Evolutionary conservation across 441 rosid genomes (phyloP).

Genomic region (Adansonia madagascariensis): DNA sequence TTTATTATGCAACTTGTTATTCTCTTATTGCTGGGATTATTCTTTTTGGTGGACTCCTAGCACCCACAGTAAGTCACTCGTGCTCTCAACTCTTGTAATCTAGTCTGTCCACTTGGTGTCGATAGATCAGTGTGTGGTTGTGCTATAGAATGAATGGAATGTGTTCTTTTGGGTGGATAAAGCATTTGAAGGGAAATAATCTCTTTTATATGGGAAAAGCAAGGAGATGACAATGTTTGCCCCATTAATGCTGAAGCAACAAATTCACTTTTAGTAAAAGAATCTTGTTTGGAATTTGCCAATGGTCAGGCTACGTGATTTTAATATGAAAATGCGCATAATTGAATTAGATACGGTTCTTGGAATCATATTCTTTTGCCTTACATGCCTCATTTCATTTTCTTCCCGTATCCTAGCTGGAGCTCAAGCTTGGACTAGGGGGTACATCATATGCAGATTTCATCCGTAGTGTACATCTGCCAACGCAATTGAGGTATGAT

Average conservation of each 20-base stretch:
- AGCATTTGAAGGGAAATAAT: not conserved
- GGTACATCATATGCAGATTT: slow-evolving; percentile 94
- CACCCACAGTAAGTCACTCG: slow-evolving; percentile 73
- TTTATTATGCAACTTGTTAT: slow-evolving; percentile 83
- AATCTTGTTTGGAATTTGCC: not conserved
- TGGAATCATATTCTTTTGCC: not conserved
- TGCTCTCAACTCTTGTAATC: not conserved
- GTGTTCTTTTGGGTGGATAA: not conserved
- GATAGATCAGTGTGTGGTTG: not conserved
- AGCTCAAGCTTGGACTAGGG: slow-evolving; percentile 90
- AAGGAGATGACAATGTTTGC: not conserved
- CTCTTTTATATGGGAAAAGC: not conserved
- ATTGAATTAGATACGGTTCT: not conserved
- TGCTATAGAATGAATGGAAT: not conserved
- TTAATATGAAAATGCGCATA: not conserved
- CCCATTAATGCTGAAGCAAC: not conserved
- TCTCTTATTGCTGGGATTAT: slow-evolving; percentile 91
- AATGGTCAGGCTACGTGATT: not conserved
- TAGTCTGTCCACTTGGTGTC: not conserved
- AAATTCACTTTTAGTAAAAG: not conserved
- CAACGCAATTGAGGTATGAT: slow-evolving; percentile 91
- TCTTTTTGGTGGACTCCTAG: slow-evolving; percentile 89
- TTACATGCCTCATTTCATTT: slow-evolving; percentile 2
- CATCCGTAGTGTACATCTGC: slow-evolving; percentile 71
- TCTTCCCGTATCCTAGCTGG: slow-evolving; percentile 60